These are phyloP conservation scores for Dimocarpus longan DNA, from an alignment of 345 rosid genomes.

Conservation along the genomic window DNA sequence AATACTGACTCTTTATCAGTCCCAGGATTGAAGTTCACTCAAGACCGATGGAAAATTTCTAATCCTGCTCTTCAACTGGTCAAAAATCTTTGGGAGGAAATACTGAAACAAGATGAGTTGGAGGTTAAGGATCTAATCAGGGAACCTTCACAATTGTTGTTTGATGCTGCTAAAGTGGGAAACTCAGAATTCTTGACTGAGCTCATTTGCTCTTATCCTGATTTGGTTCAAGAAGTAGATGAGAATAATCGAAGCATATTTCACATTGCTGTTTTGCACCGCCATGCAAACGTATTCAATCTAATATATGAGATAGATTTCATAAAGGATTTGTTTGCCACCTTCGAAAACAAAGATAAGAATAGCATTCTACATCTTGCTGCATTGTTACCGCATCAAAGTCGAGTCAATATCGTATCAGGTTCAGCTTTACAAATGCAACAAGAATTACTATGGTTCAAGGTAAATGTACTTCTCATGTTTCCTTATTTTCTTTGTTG, in stretches of 20 bases:
- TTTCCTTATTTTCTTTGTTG: neutral
- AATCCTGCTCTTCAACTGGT: neutral
- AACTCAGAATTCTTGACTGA: neutral
- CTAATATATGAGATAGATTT: conserved; percentile 21
- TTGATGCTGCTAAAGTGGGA: neutral
- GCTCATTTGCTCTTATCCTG: conserved; percentile 19
- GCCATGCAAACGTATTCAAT: conserved; percentile 22
- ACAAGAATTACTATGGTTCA: conserved; percentile 23
- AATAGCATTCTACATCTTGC: conserved; percentile 30
- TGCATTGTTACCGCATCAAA: conserved; percentile 7
- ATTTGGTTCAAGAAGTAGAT: conserved; percentile 15
- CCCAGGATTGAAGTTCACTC: neutral
- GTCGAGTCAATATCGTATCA: conserved; percentile 12
- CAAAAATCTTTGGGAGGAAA: neutral
- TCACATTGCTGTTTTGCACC: conserved; percentile 29
- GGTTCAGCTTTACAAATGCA: conserved; percentile 33
- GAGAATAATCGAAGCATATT: conserved; percentile 15
- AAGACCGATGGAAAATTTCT: neutral
- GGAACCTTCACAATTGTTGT: neutral
- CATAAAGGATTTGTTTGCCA: conserved; percentile 13
- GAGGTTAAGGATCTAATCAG: neutral
- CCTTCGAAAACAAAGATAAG: neutral
- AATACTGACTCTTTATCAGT: neutral
- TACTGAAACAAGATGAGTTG: neutral
- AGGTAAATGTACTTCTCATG: conserved; percentile 5